Conservation (phyloP, 2,329 filamentous ascomycete genomes). For the Fusarium tjaetaba region DNA sequence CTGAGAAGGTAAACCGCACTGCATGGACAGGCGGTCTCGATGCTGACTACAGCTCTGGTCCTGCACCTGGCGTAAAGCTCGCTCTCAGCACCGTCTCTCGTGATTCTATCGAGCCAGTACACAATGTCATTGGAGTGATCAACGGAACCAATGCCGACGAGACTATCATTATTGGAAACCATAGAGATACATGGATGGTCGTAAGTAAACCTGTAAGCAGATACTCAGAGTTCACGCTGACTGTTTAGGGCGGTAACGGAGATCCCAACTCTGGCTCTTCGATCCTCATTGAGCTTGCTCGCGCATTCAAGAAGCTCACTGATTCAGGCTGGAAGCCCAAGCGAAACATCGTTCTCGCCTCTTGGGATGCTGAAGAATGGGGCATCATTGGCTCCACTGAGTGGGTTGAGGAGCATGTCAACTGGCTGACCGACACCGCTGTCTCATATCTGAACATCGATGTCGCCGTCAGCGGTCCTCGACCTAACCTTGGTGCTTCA, state of each 20-base stretch:
- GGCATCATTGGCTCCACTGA: slow-evolving; percentile 83
- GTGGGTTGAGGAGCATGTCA: slow-evolving; percentile 85
- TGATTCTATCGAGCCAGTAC: slow-evolving; percentile 74
- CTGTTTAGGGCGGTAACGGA: slow-evolving; percentile 72
- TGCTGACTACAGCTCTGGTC: slow-evolving; percentile 55
- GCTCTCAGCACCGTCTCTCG: slow-evolving; percentile 75
- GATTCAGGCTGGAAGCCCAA: slow-evolving; percentile 82
- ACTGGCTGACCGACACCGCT: slow-evolving; percentile 76
- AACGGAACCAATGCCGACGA: slow-evolving; percentile 81
- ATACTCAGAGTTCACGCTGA: not conserved
- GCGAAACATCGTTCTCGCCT: slow-evolving; percentile 76
- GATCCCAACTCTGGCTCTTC: slow-evolving; percentile 86
- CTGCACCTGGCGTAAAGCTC: slow-evolving; percentile 66
- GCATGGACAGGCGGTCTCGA: slow-evolving; percentile 66
- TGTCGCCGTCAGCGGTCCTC: slow-evolving; percentile 68
- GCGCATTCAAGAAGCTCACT: slow-evolving; percentile 75
- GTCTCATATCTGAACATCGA: slow-evolving; percentile 87
- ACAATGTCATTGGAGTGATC: slow-evolving; percentile 83
- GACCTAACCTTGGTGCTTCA: slow-evolving; percentile 67
- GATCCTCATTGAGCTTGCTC: slow-evolving; percentile 78
- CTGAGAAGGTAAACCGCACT: slow-evolving; percentile 69
- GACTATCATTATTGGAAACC: slow-evolving; percentile 79
- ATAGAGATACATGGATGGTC: slow-evolving; percentile 66
- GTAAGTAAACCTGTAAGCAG: slow-evolving; percentile 3
- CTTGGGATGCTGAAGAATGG: slow-evolving; percentile 81